These are phyloP conservation scores for Cyclotella kingstonii DNA, from an alignment of 108 stramenopile genomes.

Conservation along the genomic window DNA sequence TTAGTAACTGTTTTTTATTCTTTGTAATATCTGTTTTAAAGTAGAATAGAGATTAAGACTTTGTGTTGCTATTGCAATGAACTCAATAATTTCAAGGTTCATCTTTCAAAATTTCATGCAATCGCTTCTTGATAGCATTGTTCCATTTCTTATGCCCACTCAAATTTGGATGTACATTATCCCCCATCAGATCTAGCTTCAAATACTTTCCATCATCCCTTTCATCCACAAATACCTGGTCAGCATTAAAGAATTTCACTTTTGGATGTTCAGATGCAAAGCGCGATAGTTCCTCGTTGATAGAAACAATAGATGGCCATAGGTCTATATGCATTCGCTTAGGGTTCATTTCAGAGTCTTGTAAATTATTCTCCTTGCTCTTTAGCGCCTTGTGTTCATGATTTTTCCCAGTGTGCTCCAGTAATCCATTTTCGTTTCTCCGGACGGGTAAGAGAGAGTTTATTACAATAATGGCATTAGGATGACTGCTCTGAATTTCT, in stretches of 20 bases:
- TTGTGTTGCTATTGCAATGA: no score
- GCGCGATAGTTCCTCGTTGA: constrained; percentile 62
- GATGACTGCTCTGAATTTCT: constrained; percentile 44
- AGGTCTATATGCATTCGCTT: constrained; percentile 39
- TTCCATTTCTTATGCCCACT: constrained; percentile 50
- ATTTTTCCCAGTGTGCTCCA: constrained; percentile 37
- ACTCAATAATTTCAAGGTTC: background rate
- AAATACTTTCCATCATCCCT: constrained; percentile 34
- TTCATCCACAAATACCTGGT: constrained; percentile 62
- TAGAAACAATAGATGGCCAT: constrained; percentile 75
- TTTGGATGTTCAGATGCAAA: constrained; percentile 52
- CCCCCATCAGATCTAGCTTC: constrained; percentile 35
- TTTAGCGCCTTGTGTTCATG: constrained; percentile 40
- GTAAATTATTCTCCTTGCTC: constrained; percentile 29
- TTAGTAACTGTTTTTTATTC: no score
- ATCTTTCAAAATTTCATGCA: constrained; percentile 41
- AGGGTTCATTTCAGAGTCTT: constrained; percentile 23
- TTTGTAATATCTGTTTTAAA: no score
- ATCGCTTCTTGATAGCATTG: constrained; percentile 40
- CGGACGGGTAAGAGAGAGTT: constrained; percentile 57
- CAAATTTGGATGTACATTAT: constrained; percentile 45
- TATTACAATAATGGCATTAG: constrained; percentile 58
- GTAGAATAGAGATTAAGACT: no score
- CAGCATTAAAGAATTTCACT: constrained; percentile 74
- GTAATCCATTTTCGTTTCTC: constrained; percentile 32